Evolutionary conservation across 2,329 filamentous ascomycete genomes (phyloP).

Genomic region (Neurospora sp.): DNA sequence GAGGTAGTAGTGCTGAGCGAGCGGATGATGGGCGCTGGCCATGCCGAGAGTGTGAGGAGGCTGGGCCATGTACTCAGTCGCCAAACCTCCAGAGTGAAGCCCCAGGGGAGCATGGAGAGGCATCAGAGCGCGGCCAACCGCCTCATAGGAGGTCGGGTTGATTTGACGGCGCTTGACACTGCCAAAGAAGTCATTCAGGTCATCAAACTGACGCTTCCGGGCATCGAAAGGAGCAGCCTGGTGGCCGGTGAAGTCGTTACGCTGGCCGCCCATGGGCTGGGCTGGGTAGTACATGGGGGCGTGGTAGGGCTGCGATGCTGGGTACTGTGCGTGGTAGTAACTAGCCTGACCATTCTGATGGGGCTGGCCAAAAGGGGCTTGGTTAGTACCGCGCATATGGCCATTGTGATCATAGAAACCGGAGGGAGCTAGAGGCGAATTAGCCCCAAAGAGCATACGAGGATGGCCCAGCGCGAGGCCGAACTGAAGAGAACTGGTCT

Average conservation of each 20-base stretch:
- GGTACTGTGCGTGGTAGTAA: conserved; percentile 49
- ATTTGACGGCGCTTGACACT: conserved; percentile 86
- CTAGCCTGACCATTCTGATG: conserved; percentile 45
- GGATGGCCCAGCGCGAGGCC: conserved; percentile 11
- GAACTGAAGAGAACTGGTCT: conserved; percentile 10
- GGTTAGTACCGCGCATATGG: conserved; percentile 47
- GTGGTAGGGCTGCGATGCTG: conserved; percentile 44
- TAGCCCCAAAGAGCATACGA: conserved; percentile 26
- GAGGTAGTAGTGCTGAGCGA: conserved; percentile 75
- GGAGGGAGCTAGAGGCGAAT: conserved; percentile 37
- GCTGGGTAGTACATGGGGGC: conserved; percentile 67
- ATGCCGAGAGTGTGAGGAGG: conserved; percentile 36
- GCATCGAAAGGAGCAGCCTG: conserved; percentile 45
- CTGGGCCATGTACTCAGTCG: conserved; percentile 44
- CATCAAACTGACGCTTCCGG: conserved; percentile 77
- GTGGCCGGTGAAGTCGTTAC: conserved; percentile 54
- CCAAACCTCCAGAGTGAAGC: conserved; percentile 44
- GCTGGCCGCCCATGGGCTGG: conserved; percentile 39
- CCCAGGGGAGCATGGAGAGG: conserved; percentile 65
- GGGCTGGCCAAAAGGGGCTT: conserved; percentile 41
- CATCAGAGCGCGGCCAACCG: conserved; percentile 81
- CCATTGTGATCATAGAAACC: conserved; percentile 57
- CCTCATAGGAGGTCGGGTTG: conserved; percentile 79
- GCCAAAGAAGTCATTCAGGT: conserved; percentile 87
- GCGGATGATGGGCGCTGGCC: conserved; percentile 42